These are phyloP conservation scores for Dittrichia graveolens DNA, from an alignment of 129 eudicot species.

Conservation along the genomic window DNA sequence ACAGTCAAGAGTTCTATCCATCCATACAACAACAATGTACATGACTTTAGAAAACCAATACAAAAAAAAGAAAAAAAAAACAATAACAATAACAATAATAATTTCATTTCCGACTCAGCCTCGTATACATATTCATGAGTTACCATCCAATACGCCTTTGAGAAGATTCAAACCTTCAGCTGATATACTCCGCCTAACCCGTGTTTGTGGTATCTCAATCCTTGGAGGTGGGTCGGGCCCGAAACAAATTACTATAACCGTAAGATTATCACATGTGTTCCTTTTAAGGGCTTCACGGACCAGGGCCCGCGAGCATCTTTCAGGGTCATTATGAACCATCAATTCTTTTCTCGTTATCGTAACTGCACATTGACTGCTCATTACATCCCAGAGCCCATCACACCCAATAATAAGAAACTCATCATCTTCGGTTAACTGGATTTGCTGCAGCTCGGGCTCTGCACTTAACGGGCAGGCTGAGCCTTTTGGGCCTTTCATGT, in stretches of 20 bases:
- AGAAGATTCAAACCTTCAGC: conserved; percentile 80
- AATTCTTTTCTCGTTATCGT: conserved; percentile 65
- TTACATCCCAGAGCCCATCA: conserved; percentile 94
- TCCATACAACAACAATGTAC: conserved; percentile 45
- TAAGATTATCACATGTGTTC: conserved; percentile 72
- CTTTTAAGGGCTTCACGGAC: conserved; percentile 79
- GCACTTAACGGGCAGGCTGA: conserved; percentile 69
- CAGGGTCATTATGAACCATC: conserved; percentile 85
- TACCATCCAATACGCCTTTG: conserved; percentile 62
- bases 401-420: conserved; percentile 86
- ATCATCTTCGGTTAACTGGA: conserved; percentile 59
- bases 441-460: conserved; percentile 78
- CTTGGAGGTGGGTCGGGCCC: conserved; percentile 75
- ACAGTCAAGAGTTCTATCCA: conserved; percentile 26
- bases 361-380: conserved; percentile 90
- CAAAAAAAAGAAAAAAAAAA: conserved; percentile 6
- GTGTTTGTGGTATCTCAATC: conserved; percentile 55
- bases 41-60: not conserved
- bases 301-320: conserved; percentile 75
- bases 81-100: not conserved
- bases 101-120: not conserved
- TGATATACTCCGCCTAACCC: conserved; percentile 73
- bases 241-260: conserved; percentile 74
- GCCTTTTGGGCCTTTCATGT: conserved; percentile 89
- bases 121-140: conserved; percentile 30